Conservation (phyloP, 768 basidiomycete genomes). For the Suillus ampliporus region DNA sequence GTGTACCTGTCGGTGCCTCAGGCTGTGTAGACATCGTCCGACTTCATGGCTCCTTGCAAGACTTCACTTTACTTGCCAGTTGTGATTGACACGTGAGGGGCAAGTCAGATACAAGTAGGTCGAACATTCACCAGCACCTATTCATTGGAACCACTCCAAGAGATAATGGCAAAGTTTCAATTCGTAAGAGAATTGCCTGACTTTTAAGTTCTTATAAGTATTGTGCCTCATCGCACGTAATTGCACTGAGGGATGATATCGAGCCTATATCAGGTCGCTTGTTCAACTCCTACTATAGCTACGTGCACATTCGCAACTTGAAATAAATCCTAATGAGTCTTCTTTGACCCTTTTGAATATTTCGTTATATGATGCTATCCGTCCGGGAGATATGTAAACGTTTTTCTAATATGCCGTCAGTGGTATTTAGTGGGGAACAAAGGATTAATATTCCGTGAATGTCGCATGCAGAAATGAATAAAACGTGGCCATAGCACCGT, state of each 20-base stretch:
- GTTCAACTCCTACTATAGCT: too few species aligned
- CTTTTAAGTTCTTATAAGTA: background rate
- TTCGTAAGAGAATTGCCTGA: background rate
- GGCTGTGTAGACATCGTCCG: too few species aligned
- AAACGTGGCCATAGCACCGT: conserved; percentile 1
- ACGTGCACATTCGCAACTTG: background rate
- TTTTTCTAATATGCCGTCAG: background rate
- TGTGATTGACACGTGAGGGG: too few species aligned
- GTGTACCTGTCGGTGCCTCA: conserved; percentile 4
- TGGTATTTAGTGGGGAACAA: conserved; percentile 5
- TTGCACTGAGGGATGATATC: background rate
- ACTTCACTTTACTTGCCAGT: background rate
- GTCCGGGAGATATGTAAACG: too few species aligned
- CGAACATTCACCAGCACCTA: too few species aligned
- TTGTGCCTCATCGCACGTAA: background rate
- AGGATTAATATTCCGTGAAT: background rate
- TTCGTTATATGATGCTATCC: background rate
- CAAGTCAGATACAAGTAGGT: too few species aligned
- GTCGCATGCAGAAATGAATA: background rate
- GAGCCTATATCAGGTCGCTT: background rate
- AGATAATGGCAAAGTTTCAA: background rate
- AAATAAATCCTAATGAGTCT: background rate
- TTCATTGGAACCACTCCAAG: too few species aligned
- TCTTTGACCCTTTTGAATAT: background rate
- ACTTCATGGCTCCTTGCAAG: background rate